Base-by-base conservation (phyloP, 148 eudicot species). In the Simmondsia chinensis region DNA sequence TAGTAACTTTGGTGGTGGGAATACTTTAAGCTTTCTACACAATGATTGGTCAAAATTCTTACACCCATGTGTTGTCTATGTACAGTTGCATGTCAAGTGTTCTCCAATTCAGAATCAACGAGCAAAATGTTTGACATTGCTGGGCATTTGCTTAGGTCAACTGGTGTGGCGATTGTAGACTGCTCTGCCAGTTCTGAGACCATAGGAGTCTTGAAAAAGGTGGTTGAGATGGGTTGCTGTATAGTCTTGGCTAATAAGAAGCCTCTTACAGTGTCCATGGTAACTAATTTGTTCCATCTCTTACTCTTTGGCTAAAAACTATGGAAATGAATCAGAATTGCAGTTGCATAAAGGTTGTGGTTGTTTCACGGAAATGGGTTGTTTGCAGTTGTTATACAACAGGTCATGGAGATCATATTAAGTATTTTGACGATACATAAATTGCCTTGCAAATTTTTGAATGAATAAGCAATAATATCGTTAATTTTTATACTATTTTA, bases 141-240 rank as follows among this genome's bases (percentile, higher is more conserved):
- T 27, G 64, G 66, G 35, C 72, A 63, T 50, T 43, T 78, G 53
- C 68, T 75, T 37, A 70, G 63, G 61, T 74, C 93, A 33, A 63
- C 78, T 66, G 88, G 87, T 76, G 72, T 91, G 50, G 71, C 66
- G 26, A 46, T 85, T 41, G 74, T 82, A 31, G 99, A 91, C 71
- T 91, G 99, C 71, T 72, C 99, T 48, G 99, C 95, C 46, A 91
- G 95, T 72, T 65, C 88, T 41, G 86, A 82, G 43, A 91, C 94
- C n/a, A 39, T 69, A 44, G 72, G 43, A 58, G 46, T 72, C 54
- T 74, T 91, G 57, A 75, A 58, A 42, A 64, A 47, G 43, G 74
- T 66, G 51, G 68, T 62, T 32, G 74, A 62, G 39, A 58, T 70
- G 21, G 88, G 82, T 42, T 68, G 95, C 61, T 71, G 99, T 59